Evolutionary conservation across 2,329 filamentous ascomycete species (phyloP).

Genomic region (Arthroderma sp.): DNA sequence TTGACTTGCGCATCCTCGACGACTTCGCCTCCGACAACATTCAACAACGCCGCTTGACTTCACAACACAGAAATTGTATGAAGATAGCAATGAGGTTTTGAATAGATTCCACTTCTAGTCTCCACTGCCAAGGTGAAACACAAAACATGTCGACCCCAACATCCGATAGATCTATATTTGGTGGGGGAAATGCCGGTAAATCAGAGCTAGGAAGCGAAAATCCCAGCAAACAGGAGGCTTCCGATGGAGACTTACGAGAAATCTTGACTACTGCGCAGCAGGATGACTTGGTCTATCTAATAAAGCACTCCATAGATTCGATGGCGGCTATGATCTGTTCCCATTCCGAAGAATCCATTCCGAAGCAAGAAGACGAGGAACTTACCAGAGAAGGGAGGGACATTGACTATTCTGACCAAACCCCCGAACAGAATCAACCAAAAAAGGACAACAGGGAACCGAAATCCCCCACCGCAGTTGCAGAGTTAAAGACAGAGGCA

Average conservation of each 20-base stretch:
- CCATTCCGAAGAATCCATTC: slow-evolving; percentile 2
- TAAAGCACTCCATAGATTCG: slow-evolving; percentile 4
- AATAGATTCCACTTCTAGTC: too few species aligned
- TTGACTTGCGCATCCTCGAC: too few species aligned
- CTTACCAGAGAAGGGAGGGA: not conserved
- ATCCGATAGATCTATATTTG: too few species aligned
- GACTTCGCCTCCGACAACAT: too few species aligned
- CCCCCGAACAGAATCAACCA: not conserved
- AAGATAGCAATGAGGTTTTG: too few species aligned
- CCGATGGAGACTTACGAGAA: slow-evolving; percentile 16
- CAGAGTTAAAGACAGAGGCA: slow-evolving; percentile 43
- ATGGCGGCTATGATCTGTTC: slow-evolving; percentile 7
- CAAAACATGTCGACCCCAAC: too few species aligned
- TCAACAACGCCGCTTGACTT: too few species aligned
- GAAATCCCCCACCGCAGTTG: slow-evolving; percentile 10
- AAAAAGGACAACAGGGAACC: not conserved
- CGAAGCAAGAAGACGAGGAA: not conserved
- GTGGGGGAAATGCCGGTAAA: too few species aligned
- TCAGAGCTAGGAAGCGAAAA: too few species aligned
- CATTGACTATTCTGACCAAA: not conserved
- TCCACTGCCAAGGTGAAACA: too few species aligned
- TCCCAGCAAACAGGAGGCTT: not conserved
- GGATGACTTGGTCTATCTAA: slow-evolving; percentile 3
- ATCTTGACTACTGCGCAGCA: slow-evolving; percentile 4
- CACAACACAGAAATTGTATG: too few species aligned